Evolutionary conservation across 2,329 filamentous ascomycete genomes (phyloP).

Genomic region (Penicillium sp.): DNA sequence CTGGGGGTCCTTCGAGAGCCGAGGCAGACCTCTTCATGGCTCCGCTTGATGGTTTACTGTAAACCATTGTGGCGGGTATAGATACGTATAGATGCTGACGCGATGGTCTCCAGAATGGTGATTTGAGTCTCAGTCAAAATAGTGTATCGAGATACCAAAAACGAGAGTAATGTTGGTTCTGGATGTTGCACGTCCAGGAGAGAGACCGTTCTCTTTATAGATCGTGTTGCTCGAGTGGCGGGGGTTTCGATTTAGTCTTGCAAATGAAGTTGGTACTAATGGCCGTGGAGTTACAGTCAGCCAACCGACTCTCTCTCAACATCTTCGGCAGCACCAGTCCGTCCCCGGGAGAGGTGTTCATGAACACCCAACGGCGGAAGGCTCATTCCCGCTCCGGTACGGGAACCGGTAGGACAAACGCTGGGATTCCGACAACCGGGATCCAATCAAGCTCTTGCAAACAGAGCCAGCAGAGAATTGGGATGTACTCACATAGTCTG

Average conservation of each 20-base stretch:
- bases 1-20: constrained; percentile 27
- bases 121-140: neutral
- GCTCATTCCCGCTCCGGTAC: constrained; percentile 2
- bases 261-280: neutral
- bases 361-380: constrained; percentile 11
- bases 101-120: neutral
- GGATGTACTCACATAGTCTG: constrained; percentile 17
- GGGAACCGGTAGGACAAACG: constrained; percentile 15
- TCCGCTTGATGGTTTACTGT: constrained; percentile 27
- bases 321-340: constrained; percentile 3
- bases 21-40: constrained; percentile 35
- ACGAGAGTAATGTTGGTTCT: neutral
- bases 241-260: neutral
- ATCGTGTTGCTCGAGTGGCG: constrained; percentile 1
- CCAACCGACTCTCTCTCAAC: neutral
- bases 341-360: neutral
- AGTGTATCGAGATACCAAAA: neutral
- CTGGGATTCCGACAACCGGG: constrained; percentile 4
- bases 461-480: neutral
- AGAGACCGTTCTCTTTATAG: constrained; percentile 12
- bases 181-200: neutral
- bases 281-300: constrained; percentile 9
- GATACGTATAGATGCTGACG: neutral
- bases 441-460: constrained; percentile 21
- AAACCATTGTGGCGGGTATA: constrained; percentile 29